A percentile compares a stretch with the other conserved stretches of the same genome.
These are phyloP conservation scores for Thamnidium elegans DNA, from an alignment of 192 early-diverging fungal genomes.

Conservation along the genomic window DNA sequence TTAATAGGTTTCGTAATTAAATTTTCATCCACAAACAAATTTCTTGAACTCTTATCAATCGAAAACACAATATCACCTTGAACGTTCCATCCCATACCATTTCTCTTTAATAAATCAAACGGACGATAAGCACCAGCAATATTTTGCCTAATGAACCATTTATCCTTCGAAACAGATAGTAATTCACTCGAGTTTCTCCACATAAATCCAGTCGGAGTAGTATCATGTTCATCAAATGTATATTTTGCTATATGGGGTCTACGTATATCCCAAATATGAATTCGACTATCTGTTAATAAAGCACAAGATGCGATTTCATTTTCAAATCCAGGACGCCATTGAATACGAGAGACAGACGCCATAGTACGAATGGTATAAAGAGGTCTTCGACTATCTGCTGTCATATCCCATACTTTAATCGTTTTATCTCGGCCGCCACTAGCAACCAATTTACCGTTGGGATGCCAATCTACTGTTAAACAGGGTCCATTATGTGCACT, in stretches of 20 bases:
- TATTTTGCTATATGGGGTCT: slow-evolving; percentile 66
- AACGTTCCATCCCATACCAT: slow-evolving; percentile 60
- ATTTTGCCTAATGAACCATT: slow-evolving; percentile 63
- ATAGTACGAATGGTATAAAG: slow-evolving; percentile 63
- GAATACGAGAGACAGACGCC: slow-evolving; percentile 60
- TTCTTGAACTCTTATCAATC: slow-evolving; percentile 42
- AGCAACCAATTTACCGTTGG: slow-evolving; percentile 65
- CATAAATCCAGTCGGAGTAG: slow-evolving; percentile 65
- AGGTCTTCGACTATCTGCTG: slow-evolving; percentile 55
- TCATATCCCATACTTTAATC: slow-evolving; percentile 80
- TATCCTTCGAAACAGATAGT: slow-evolving; percentile 76
- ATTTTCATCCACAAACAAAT: slow-evolving; percentile 37
- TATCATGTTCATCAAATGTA: slow-evolving; percentile 67
- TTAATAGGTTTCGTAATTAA: slow-evolving; percentile 10
- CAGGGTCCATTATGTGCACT: slow-evolving; percentile 71
- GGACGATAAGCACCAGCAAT: slow-evolving; percentile 48
- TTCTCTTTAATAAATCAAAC: slow-evolving; percentile 45
- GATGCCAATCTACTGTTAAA: slow-evolving; percentile 73
- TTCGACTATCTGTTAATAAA: slow-evolving; percentile 54
- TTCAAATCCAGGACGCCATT: slow-evolving; percentile 68
- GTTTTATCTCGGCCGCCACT: slow-evolving; percentile 74
- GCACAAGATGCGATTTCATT: slow-evolving; percentile 71
- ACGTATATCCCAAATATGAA: slow-evolving; percentile 75
- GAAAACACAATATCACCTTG: slow-evolving; percentile 66
- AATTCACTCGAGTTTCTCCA: slow-evolving; percentile 62